These are phyloP conservation scores for Microbotryomycetes sp. DNA, from an alignment of 1,284 basidiomycete genomes.

Conservation along the genomic window DNA sequence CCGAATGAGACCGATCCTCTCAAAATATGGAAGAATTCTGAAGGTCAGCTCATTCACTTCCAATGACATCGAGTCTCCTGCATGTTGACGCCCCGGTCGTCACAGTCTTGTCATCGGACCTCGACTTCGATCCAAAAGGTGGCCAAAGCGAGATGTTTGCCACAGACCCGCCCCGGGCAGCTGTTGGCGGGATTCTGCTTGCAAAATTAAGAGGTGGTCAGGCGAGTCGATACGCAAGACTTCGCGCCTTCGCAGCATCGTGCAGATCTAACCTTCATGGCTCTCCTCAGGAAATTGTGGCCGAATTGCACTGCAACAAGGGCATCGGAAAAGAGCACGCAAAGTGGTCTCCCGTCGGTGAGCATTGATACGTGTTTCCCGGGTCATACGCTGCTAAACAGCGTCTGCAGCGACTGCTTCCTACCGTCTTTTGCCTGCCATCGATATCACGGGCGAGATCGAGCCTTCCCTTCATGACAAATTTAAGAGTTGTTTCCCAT, in stretches of 20 bases:
- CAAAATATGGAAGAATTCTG: slow-evolving; percentile 61
- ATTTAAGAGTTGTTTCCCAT: slow-evolving; percentile 81
- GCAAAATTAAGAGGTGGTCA: slow-evolving; percentile 87
- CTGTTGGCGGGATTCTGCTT: slow-evolving; percentile 78
- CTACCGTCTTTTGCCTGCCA: slow-evolving; percentile 84
- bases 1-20: slow-evolving; percentile 57
- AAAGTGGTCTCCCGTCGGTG: slow-evolving; percentile 94
- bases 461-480: slow-evolving; percentile 56
- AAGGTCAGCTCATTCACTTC: slow-evolving; percentile 38
- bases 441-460: slow-evolving; percentile 68
- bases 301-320: slow-evolving; percentile 89
- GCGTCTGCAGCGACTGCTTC: slow-evolving; percentile 69
- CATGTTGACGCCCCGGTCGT: neutral
- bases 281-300: slow-evolving; percentile 56
- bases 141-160: slow-evolving; percentile 56
- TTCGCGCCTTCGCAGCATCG: neutral
- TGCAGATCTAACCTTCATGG: neutral
- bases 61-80: neutral
- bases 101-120: slow-evolving; percentile 64
- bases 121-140: slow-evolving; percentile 80
- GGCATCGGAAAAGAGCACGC: slow-evolving; percentile 95
- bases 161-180: slow-evolving; percentile 55
- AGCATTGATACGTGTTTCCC: slow-evolving; percentile 35
- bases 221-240: slow-evolving; percentile 31
- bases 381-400: too few relatives aligned